phyloP scores from a whole-genome alignment of 2,329 filamentous ascomycete species.

The Claviceps purpurea region DNA sequence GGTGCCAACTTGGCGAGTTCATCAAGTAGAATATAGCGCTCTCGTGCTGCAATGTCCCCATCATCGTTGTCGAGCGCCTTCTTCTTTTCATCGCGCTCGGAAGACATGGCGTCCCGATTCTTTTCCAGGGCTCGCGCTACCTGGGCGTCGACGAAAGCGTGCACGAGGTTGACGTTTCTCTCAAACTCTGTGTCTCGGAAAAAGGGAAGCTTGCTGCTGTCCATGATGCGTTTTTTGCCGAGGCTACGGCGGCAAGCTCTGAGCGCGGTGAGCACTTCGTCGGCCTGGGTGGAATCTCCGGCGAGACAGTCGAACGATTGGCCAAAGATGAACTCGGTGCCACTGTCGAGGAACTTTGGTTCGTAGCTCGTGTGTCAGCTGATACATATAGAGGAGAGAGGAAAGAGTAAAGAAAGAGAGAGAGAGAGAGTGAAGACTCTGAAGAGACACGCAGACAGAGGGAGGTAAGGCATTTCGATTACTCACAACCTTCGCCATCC shows the following conservation, averaged over 20 bases:
- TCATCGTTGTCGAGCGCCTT: background rate
- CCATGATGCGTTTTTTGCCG: background rate
- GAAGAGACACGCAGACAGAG: background rate
- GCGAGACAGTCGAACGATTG: constrained; percentile 1
- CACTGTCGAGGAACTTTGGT: constrained; percentile 1
- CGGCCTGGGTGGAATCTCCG: background rate
- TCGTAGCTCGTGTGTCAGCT: background rate
- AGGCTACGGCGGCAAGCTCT: background rate
- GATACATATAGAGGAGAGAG: background rate
- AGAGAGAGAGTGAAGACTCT: background rate
- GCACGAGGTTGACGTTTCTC: background rate
- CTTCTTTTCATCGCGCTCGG: background rate
- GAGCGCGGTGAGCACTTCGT: constrained; percentile 1
- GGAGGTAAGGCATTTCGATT: too few relatives aligned
- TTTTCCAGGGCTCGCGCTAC: background rate
- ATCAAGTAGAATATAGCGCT: background rate
- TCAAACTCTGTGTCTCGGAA: background rate
- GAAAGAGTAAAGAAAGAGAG: background rate
- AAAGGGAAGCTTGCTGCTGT: background rate
- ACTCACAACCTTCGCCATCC: constrained; percentile 1
- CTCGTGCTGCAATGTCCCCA: background rate
- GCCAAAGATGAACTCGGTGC: constrained; percentile 4
- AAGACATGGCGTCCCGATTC: background rate
- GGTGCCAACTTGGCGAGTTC: background rate
- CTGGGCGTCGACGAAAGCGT: constrained; percentile 3